Evolutionary conservation across 441 rosid species (phyloP).

Genomic region (Aleurites moluccanus): DNA sequence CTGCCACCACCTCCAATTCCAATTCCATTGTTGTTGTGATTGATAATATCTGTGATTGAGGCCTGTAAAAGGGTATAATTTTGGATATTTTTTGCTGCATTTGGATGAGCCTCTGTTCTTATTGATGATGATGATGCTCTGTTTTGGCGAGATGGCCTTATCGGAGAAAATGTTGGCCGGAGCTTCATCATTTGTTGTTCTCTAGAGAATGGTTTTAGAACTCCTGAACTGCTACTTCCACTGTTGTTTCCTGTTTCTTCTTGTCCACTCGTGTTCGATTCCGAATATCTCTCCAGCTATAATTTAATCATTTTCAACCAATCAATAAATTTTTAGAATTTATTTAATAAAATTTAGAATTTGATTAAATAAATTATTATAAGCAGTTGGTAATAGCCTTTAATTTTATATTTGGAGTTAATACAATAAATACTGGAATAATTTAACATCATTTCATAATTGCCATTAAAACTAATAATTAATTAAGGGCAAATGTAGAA

Average conservation of each 20-base stretch:
- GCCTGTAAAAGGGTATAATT: slow-evolving; percentile 56
- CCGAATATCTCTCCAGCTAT: slow-evolving; percentile 40
- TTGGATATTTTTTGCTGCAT: slow-evolving; percentile 57
- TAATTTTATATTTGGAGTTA: too few species aligned
- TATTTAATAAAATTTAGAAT: too few species aligned
- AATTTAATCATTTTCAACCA: neutral
- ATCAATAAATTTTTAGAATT: too few species aligned
- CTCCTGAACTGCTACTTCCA: slow-evolving; percentile 31
- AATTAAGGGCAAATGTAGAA: too few species aligned
- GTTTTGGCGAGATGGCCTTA: slow-evolving; percentile 19
- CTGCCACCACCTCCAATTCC: slow-evolving; percentile 35
- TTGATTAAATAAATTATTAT: too few species aligned
- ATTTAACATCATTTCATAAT: too few species aligned
- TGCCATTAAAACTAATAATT: too few species aligned
- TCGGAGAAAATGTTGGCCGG: slow-evolving; percentile 41
- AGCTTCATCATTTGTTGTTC: slow-evolving; percentile 14
- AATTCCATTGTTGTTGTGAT: slow-evolving; percentile 33
- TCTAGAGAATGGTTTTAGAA: slow-evolving; percentile 21
- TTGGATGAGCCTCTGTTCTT: slow-evolving; percentile 54
- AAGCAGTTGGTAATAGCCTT: too few species aligned
- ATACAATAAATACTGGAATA: too few species aligned
- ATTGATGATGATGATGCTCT: neutral
- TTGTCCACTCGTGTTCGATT: slow-evolving; percentile 25
- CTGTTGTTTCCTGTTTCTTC: slow-evolving; percentile 33
- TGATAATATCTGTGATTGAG: slow-evolving; percentile 51